Evolutionary conservation across 495 filamentous ascomycete genomes (phyloP), one percentile per base, ranked within the genome.

Genomic region (Aspergillus asperescens): DNA sequence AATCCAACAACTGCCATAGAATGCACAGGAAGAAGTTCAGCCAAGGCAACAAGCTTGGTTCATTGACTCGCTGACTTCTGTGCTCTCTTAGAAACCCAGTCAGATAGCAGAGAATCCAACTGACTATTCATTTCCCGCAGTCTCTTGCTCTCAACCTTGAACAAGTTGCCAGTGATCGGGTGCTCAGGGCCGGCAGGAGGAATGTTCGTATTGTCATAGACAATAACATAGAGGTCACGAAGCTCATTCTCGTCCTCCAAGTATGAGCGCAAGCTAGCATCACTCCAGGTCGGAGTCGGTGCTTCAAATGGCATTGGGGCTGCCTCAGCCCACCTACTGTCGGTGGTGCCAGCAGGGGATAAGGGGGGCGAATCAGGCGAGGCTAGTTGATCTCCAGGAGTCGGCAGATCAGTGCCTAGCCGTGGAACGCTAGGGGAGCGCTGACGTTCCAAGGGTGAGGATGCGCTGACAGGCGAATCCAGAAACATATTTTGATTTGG

Each of bases 231-330:
- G 63, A 97, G 75, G 63, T 98, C 93, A 37, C 88, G 81, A 57
- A 98, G 87, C 54, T 96, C 90, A n/a, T 80, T 85, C 37, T 87
- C 86, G 60, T 93, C 90, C 55, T 97, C 92, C 58, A 97, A 83
- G 70, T 95, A 98, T 16, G 87, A 84, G 40, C 89, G 81, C 29
- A 98, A 77, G 57, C 80, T 85, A 53, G 84, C 77, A 65, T 96
- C 93, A 58, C 85, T 90, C 93, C 93, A 98, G 0, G 85, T 73
- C 20, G 74, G 72, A 35, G 68, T 64, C 19, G 67, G 64, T 23
- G 67, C 69, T 44, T 71, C 68, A 34, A 74, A 62, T n/a, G 76
- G 74, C n/a, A 66, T 69, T 20, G 66, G 62, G 10, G 67, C 58
- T 40, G 62, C 59, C 23, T 71, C 68, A 39, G 52, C 59, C 15